Conservation (phyloP, 371 early-diverging fungal genomes). For the Mucor velutinosus region DNA sequence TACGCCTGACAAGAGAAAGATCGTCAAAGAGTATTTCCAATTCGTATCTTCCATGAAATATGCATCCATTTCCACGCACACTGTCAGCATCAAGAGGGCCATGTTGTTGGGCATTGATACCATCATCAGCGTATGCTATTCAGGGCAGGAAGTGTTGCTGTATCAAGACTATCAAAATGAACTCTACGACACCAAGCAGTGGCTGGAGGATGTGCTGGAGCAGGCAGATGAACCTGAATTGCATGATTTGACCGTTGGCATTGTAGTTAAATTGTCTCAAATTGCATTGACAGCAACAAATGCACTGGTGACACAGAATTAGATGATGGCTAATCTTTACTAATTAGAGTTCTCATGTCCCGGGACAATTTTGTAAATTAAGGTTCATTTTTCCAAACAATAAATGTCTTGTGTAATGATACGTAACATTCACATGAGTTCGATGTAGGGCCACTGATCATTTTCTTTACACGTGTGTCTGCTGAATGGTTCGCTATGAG, state of each 20-base stretch:
- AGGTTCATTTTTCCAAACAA: slow-evolving; percentile 4
- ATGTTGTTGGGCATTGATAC: slow-evolving; percentile 41
- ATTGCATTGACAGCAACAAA: slow-evolving; percentile 16
- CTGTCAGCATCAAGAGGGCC: slow-evolving; percentile 25
- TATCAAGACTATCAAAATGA: slow-evolving; percentile 34
- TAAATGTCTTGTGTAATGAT: slow-evolving; percentile 1
- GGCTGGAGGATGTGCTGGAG: slow-evolving; percentile 37
- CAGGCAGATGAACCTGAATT: slow-evolving; percentile 6
- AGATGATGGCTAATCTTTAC: slow-evolving; percentile 8
- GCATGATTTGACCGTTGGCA: slow-evolving; percentile 9
- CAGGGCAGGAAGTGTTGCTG: slow-evolving; percentile 32
- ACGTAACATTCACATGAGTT: slow-evolving; percentile 21
- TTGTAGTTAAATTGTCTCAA: slow-evolving; percentile 11
- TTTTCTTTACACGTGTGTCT: background rate
- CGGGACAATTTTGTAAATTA: background rate
- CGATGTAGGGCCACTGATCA: background rate
- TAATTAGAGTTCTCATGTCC: background rate
- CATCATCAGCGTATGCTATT: slow-evolving; percentile 37
- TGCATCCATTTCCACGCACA: slow-evolving; percentile 15
- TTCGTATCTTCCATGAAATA: slow-evolving; percentile 46
- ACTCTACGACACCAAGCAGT: slow-evolving; percentile 35
- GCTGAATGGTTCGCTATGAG: background rate
- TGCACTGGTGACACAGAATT: background rate
- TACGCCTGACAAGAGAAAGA: slow-evolving; percentile 39
- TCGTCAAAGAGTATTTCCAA: slow-evolving; percentile 51